These are phyloP conservation scores for Mayamaea pseudoterrestris DNA, from an alignment of 108 stramenopile genomes.

Conservation along the genomic window DNA sequence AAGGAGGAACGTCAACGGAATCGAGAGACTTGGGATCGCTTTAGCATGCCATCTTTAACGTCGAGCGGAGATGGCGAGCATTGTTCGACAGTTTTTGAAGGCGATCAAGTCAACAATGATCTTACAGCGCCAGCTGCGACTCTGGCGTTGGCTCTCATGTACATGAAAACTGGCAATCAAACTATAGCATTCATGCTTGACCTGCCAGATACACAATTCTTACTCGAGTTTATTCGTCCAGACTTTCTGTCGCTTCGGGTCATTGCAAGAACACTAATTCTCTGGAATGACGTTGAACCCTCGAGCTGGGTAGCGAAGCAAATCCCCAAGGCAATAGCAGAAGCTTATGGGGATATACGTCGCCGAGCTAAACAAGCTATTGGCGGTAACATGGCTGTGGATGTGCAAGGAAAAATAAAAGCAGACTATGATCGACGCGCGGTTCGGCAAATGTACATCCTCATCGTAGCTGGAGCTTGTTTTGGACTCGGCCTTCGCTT, in stretches of 20 bases:
- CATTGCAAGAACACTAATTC: constrained; percentile 79
- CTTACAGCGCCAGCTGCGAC: constrained; percentile 94
- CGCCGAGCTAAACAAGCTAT: constrained; percentile 20
- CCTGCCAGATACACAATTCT: constrained; percentile 86
- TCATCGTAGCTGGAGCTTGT: constrained; percentile 88
- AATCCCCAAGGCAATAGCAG: constrained; percentile 57
- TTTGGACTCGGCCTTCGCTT: constrained; percentile 85
- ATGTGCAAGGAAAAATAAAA: constrained; percentile 2
- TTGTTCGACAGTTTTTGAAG: constrained; percentile 80
- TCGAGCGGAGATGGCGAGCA: constrained; percentile 37
- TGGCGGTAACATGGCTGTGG: neutral
- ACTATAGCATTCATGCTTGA: constrained; percentile 65
- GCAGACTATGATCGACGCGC: constrained; percentile 80
- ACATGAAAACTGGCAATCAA: constrained; percentile 75
- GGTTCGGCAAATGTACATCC: constrained; percentile 83
- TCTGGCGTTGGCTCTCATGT: constrained; percentile 87
- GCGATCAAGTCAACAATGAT: constrained; percentile 81
- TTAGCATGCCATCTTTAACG: constrained; percentile 15
- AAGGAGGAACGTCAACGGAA: constrained; percentile 22
- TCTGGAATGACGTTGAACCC: constrained; percentile 86
- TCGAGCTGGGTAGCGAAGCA: constrained; percentile 77
- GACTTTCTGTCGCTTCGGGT: constrained; percentile 88
- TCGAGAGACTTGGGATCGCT: constrained; percentile 30
- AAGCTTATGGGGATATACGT: constrained; percentile 45
- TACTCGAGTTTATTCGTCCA: constrained; percentile 88